These are phyloP conservation scores for Adansonia gregorii DNA, from an alignment of 441 rosid genomes.

Conservation along the genomic window DNA sequence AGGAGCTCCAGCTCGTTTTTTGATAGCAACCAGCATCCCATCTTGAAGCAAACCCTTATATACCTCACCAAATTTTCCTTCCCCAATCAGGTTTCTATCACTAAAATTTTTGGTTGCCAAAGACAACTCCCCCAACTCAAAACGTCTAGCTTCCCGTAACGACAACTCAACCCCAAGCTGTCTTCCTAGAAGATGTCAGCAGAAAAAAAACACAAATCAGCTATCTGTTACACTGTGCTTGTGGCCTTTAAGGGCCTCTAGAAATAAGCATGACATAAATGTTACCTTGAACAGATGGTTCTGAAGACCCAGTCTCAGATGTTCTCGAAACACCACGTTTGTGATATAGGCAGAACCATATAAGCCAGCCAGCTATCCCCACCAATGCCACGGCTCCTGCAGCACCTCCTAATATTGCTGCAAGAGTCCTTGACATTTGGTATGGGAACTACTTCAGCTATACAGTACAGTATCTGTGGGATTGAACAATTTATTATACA, in stretches of 20 bases:
- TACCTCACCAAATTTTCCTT: constrained; percentile 72
- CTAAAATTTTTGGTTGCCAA: constrained; percentile 66
- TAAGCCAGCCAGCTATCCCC: constrained; percentile 46
- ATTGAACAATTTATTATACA: constrained; percentile 34
- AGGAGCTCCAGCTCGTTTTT: constrained; percentile 59
- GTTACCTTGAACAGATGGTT: constrained; percentile 53
- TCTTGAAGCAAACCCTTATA: constrained; percentile 78
- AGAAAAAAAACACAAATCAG: background rate
- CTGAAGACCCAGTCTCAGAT: constrained; percentile 73
- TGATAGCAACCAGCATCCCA: constrained; percentile 77
- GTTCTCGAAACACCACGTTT: constrained; percentile 47
- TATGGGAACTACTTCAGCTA: constrained; percentile 55
- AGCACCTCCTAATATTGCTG: constrained; percentile 85
- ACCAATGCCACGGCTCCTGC: constrained; percentile 73
- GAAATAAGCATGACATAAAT: constrained; percentile 16
- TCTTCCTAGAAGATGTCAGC: constrained; percentile 51
- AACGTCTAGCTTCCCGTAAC: constrained; percentile 60
- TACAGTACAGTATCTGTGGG: constrained; percentile 25
- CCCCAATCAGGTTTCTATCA: constrained; percentile 63
- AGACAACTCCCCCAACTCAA: constrained; percentile 70
- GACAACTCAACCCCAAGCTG: constrained; percentile 58
- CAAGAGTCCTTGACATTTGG: constrained; percentile 87
- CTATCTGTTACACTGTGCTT: constrained; percentile 12
- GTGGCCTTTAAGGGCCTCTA: constrained; percentile 10
- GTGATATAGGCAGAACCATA: constrained; percentile 59